Percentiles rank a stretch among this genome's conserved stretches.
Evolutionary conservation across 2,329 filamentous ascomycete species (phyloP).

Genomic region (Cordyceps tenuipes): DNA sequence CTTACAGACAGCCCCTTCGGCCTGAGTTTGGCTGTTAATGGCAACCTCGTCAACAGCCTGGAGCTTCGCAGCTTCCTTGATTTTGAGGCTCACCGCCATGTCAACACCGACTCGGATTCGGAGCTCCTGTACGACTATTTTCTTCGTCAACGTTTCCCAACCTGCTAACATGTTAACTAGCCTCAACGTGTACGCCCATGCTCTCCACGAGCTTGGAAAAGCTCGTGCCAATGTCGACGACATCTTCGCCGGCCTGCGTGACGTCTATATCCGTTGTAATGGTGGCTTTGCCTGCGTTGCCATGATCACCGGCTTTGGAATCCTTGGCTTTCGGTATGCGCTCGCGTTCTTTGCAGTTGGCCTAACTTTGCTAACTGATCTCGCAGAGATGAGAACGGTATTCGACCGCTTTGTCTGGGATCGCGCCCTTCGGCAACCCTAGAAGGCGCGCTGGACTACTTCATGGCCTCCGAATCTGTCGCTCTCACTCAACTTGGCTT

Average conservation of each 20-base stretch:
- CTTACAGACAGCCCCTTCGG: conserved; percentile 53
- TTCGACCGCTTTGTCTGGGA: conserved; percentile 74
- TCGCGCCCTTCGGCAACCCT: conserved; percentile 58
- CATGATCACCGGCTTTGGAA: conserved; percentile 73
- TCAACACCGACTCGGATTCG: conserved; percentile 85
- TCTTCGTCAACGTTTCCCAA: background rate
- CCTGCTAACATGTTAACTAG: conserved; percentile 15
- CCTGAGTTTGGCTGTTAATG: conserved; percentile 67
- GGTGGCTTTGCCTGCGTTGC: conserved; percentile 74
- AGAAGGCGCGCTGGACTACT: conserved; percentile 66
- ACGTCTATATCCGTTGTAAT: conserved; percentile 65
- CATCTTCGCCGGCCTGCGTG: conserved; percentile 61
- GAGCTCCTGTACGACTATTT: conserved; percentile 53
- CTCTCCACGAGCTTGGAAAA: conserved; percentile 73
- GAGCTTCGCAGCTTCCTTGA: conserved; percentile 66
- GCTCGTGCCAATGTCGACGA: conserved; percentile 71
- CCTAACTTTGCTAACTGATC: conserved; percentile 44
- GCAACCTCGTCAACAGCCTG: conserved; percentile 73
- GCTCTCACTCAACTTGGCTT: conserved; percentile 78
- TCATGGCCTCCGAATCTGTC: conserved; percentile 85
- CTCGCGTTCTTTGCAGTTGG: no score
- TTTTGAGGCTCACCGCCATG: conserved; percentile 70
- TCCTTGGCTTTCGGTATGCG: conserved; percentile 60
- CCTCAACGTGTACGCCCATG: conserved; percentile 80
- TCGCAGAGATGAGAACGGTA: conserved; percentile 45